Evolutionary conservation across 1,139 yeast genomes (phyloP), one percentile per base, ranked within the genome.

Genomic region (Debaryomycetaceae sp.): DNA sequence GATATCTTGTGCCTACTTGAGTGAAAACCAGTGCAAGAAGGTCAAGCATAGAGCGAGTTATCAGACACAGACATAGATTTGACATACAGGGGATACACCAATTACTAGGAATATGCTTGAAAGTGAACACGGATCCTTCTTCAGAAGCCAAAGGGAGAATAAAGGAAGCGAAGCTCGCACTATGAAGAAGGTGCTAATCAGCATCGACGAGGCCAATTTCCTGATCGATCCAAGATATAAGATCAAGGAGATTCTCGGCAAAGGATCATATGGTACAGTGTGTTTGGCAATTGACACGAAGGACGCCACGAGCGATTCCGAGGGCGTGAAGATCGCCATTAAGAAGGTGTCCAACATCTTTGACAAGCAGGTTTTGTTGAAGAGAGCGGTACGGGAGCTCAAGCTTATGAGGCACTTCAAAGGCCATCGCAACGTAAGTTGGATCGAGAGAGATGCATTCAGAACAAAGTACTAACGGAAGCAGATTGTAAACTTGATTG

Each of bases 231-330:
- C 78, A 1, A 68, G 88, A 40, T 93, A 90, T 63, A 73, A 76
- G 44, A 72, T 91, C 11, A 66, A 78, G 36, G 75, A 77, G 37
- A 75, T 84, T 2, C 71, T 91, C 41, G 98, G 98, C 0, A 81
- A 84, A 53, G 98, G 98, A 0, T 83, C 96, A 0, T 91, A 88
- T 61, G 98, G 98, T 1, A 80, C 85, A 0, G 98, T 93, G 4
- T 86, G 93, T 55, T 78, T 89, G 5, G 97, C 95, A 0, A 60
- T 83, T 9, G 97, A 91, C 60, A 66, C 76, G 14, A 57, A 59
- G 20, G 24, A 20, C 20, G 9, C 7, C 13, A 38, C 57, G 49
- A 63, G 44, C 14, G 48, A 40, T 34, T 58, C 6, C 52, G 55
- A 45, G 17, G 46, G 40, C 2, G 46, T 54, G 24, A 71, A 41